Base-by-base conservation (phyloP, 1,284 basidiomycete genomes). In the Cryptococcus amylolentus region DNA sequence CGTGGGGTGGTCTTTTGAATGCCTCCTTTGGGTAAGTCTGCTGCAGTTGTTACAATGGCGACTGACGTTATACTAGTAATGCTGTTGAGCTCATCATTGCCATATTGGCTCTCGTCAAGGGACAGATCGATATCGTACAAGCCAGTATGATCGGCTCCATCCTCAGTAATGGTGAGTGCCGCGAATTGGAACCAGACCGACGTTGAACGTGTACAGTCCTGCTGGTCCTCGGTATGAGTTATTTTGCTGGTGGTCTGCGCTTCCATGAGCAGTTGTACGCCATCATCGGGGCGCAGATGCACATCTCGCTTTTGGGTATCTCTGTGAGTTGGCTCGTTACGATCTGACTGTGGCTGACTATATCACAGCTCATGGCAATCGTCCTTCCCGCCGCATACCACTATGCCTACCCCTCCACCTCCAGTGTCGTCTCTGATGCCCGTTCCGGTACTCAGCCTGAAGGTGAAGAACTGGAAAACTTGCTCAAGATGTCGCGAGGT, bases 41-140 rank as follows among this genome's bases (percentile, higher is more conserved):
- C 18, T 26, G n/a, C 41, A 4, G 39, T 26, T 27, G n/a, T 13
- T 13, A 13, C 23, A 4, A 64, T 67, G 40, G 31, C 7, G 31
- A 10, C 64, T 72, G 42, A 65, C 39, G 16, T 14, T 31, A 16
- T 28, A 58, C 66, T 51, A 35, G 31, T 9, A 73, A 73, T 65
- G 75, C 81, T 35, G 80, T 84, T 39, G 82, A 84, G 66, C 78
- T 84, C 67, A 58, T 67, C 37, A 69, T 68, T 49, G 72, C 91
- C 84, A 91, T 94, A 57, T 85, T 91, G 47, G 89, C 90, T 0
- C 80, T 94, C 18, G 73, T 81, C 6, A 85, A 93, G 74, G 92
- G 91, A 63, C 81, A 94, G 75, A 77, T 95, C 26, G 80, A 81
- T 44, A 83, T 95, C 52, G 91, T 94, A 0, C 91, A 94, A 77